phyloP scores from a whole-genome alignment of 208 protist species.

The Tetramitus jugosus region DNA sequence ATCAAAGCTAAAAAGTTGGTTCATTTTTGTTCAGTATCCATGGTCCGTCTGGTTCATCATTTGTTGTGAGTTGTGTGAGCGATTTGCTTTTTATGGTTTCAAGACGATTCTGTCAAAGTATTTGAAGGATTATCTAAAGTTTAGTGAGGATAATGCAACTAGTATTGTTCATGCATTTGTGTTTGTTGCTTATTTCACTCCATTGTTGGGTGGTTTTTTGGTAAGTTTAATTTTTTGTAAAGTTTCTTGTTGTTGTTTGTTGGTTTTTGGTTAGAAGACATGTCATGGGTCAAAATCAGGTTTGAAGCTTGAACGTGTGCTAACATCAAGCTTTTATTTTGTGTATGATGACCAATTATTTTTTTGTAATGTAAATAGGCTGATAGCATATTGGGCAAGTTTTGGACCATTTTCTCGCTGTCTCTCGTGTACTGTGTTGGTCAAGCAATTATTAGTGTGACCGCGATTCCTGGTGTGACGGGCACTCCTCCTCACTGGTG shows the following conservation, averaged over 20 bases:
- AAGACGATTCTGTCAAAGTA: conserved; percentile 20
- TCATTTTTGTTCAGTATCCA: conserved; percentile 9
- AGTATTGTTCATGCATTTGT: conserved; percentile 42
- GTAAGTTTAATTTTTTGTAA: too few species aligned
- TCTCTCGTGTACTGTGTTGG: conserved; percentile 48
- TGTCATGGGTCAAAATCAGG: too few species aligned
- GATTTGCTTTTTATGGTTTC: conserved; percentile 26
- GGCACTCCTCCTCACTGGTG: conserved; percentile 39
- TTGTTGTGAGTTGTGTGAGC: conserved; percentile 8
- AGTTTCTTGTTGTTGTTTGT: too few species aligned
- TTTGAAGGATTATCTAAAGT: conserved; percentile 12
- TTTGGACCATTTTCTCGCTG: conserved; percentile 47
- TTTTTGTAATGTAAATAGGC: too few species aligned
- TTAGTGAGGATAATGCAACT: conserved; percentile 1
- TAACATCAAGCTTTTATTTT: too few species aligned
- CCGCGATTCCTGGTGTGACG: conserved; percentile 44
- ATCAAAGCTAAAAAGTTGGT: too few species aligned
- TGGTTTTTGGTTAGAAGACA: too few species aligned
- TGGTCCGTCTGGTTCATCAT: conserved; percentile 13
- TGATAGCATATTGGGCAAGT: background rate
- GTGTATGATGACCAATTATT: too few species aligned
- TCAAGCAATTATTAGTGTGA: conserved; percentile 38
- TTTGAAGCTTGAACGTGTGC: too few species aligned
- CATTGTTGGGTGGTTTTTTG: conserved; percentile 39
- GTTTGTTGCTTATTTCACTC: conserved; percentile 41